Conservation (phyloP, 1,284 basidiomycete genomes). For the Puccinia brachypodii region DNA sequence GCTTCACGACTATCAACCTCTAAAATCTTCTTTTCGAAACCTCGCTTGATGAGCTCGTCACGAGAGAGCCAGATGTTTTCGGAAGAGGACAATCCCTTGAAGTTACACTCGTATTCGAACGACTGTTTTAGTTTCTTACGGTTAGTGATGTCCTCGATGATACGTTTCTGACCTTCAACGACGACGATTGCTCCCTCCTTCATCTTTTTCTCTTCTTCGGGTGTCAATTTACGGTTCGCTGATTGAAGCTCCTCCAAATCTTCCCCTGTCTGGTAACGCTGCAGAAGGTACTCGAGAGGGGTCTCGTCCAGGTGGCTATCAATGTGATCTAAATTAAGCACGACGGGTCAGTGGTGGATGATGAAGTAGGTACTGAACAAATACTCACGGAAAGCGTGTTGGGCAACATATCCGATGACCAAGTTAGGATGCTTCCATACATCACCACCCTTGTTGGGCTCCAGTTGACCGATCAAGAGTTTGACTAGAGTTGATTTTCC, state of each 20-base stretch:
- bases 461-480: conserved; percentile 94
- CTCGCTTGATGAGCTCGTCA: conserved; percentile 94
- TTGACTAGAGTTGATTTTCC: conserved; percentile 99
- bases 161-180: conserved; percentile 88
- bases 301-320: conserved; percentile 98
- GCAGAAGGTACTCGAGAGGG: conserved; percentile 96
- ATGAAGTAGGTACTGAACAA: conserved; percentile 9
- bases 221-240: conserved; percentile 79
- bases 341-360: neutral
- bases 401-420: conserved; percentile 97
- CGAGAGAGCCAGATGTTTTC: conserved; percentile 96
- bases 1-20: conserved; percentile 97
- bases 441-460: conserved; percentile 92
- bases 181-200: conserved; percentile 84
- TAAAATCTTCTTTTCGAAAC: conserved; percentile 86
- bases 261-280: conserved; percentile 99
- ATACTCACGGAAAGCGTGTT: conserved; percentile 88
- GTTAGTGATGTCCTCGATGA: conserved; percentile 84
- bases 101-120: conserved; percentile 84
- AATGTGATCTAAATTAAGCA: conserved; percentile 65
- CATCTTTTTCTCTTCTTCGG: conserved; percentile 92
- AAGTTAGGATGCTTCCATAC: conserved; percentile 99
- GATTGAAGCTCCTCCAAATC: conserved; percentile 95
- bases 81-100: conserved; percentile 85
- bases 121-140: conserved; percentile 99